Percentiles rank a stretch among this genome's conserved stretches.
Evolutionary conservation across 306 rosid species (phyloP).

Genomic region (Prunus kanzakura): DNA sequence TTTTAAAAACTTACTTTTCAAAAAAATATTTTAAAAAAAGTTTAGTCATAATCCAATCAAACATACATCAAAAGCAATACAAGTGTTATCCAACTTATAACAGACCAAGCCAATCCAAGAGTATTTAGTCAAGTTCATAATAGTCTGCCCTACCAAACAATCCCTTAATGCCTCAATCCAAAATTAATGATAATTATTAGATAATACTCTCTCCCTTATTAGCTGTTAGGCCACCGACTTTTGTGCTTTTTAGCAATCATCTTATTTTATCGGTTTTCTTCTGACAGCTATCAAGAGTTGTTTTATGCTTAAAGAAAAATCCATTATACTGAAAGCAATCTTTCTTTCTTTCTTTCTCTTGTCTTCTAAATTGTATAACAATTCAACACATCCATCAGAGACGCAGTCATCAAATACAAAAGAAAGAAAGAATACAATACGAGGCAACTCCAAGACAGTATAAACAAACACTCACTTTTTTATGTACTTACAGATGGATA

Average conservation of each 20-base stretch:
- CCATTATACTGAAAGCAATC: slow-evolving; percentile 29
- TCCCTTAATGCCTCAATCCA: background rate
- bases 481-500: slow-evolving; percentile 67
- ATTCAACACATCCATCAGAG: background rate
- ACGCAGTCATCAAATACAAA: slow-evolving; percentile 2
- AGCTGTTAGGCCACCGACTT: slow-evolving; percentile 12
- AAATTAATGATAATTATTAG: background rate
- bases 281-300: slow-evolving; percentile 22
- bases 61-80: rapidly evolving
- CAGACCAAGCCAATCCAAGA: rapidly evolving
- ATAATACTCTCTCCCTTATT: too few relatives aligned
- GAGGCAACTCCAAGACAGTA: slow-evolving; percentile 14
- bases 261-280: slow-evolving; percentile 27
- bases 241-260: slow-evolving; percentile 21
- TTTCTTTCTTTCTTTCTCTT: background rate
- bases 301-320: slow-evolving; percentile 42
- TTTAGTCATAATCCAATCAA: too few relatives aligned
- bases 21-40: too few relatives aligned
- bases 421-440: background rate
- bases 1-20: too few relatives aligned
- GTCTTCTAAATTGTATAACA: background rate
- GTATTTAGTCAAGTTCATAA: rapidly evolving
- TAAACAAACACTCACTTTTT: slow-evolving; percentile 66
- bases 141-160: rapidly evolving
- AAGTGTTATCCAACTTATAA: too few relatives aligned